These are phyloP conservation scores for Podila epicladia DNA, from an alignment of 192 early-diverging fungal genomes.

Conservation along the genomic window DNA sequence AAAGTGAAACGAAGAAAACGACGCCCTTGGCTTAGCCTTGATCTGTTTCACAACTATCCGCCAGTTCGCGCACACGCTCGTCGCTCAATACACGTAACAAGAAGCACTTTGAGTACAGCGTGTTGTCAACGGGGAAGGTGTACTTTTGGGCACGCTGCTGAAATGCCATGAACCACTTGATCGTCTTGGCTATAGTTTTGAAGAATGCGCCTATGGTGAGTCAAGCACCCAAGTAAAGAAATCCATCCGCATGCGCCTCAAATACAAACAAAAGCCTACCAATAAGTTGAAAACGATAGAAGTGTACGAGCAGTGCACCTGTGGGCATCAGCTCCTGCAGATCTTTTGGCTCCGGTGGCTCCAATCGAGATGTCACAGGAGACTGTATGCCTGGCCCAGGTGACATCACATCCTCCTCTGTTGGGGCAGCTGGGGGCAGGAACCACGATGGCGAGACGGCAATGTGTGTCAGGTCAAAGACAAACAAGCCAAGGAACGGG, in stretches of 20 bases:
- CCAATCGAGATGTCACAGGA: background rate
- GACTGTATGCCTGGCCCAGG: background rate
- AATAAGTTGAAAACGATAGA: conserved; percentile 33
- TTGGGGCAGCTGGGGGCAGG: conserved; percentile 8
- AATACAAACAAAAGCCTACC: conserved; percentile 9
- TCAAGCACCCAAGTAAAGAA: background rate
- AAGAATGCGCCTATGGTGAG: background rate
- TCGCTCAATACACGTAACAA: conserved; percentile 29
- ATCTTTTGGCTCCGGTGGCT: conserved; percentile 33
- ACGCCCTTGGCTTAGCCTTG: background rate
- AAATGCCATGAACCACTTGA: conserved; percentile 47
- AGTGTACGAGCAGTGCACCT: conserved; percentile 23
- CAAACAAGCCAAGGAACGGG: conserved; percentile 40
- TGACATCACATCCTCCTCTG: background rate
- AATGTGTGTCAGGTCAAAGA: conserved; percentile 39
- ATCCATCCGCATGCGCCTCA: no score
- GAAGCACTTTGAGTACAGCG: conserved; percentile 41
- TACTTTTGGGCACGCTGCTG: conserved; percentile 32
- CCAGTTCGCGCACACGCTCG: conserved; percentile 21
- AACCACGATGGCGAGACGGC: conserved; percentile 31
- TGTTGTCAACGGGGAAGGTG: conserved; percentile 35
- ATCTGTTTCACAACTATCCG: conserved; percentile 23
- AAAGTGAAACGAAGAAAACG: background rate
- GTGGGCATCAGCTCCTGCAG: conserved; percentile 15
- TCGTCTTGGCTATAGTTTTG: conserved; percentile 31